phyloP scores from a whole-genome alignment of 2,329 filamentous ascomycete species.

The Fusarium secorum region DNA sequence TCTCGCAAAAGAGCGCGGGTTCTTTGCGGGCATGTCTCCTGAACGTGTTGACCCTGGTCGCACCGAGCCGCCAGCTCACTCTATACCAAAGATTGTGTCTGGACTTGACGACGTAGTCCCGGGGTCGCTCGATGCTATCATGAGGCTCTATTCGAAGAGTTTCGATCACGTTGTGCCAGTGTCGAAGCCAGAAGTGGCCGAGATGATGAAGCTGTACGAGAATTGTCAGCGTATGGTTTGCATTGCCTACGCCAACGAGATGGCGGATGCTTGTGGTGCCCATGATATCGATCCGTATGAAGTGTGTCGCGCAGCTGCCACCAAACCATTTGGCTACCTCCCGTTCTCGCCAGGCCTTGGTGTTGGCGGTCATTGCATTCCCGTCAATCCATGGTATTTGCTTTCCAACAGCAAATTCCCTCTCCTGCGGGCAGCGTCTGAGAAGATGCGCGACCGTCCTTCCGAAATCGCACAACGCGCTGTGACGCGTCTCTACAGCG shows the following conservation, averaged over 20 bases:
- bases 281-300: conserved; percentile 60
- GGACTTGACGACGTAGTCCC: conserved; percentile 58
- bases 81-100: conserved; percentile 63
- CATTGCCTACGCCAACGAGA: conserved; percentile 64
- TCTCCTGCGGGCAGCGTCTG: conserved; percentile 54
- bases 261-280: conserved; percentile 59
- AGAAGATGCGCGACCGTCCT: conserved; percentile 55
- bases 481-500: conserved; percentile 43
- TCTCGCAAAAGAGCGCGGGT: conserved; percentile 51
- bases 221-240: conserved; percentile 65
- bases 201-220: conserved; percentile 67
- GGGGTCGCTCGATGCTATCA: conserved; percentile 55
- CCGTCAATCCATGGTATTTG: conserved; percentile 63
- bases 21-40: conserved; percentile 60
- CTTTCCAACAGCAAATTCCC: conserved; percentile 58
- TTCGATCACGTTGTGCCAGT: conserved; percentile 59
- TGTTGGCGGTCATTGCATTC: conserved; percentile 65
- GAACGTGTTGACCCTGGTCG: conserved; percentile 63
- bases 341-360: conserved; percentile 57
- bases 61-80: conserved; percentile 47
- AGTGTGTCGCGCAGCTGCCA: conserved; percentile 57
- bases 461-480: conserved; percentile 49
- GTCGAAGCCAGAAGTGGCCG: conserved; percentile 61
- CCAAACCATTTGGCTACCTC: conserved; percentile 62
- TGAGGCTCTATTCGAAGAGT: conserved; percentile 54